Base-by-base conservation (phyloP, 2,329 filamentous ascomycete species). In the Alternaria alternata region DNA sequence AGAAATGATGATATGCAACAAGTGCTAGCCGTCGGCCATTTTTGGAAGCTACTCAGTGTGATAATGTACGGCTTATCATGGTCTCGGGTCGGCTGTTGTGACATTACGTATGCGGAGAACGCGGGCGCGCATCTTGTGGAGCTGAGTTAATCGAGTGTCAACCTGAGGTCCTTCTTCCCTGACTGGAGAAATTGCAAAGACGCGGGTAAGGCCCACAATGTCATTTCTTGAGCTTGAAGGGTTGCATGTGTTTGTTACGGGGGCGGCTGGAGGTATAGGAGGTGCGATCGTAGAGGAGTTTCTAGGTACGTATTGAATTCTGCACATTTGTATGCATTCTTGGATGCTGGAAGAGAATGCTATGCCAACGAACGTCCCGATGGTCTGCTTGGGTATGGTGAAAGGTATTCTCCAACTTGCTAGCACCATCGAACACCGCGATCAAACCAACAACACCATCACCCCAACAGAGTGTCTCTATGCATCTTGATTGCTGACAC, bases 211-310 rank as follows among this genome's bases (percentile, higher is more conserved):
- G 48, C 26, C 18, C 38, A 53, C 42, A 34, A 75, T 79, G 75
- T 81, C 83, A 2, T 85, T 84, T 59, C 75, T 86, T 6, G 78
- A 75, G 2, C 72, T 86, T 28, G 80, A 84, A 64, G 80, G 79
- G 14, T 74, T 78, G 26, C 84, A 87, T 74, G 84, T 84, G 32
- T 85, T 87, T 59, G 78, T 87, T 26, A 85, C 84, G 0, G 84
- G 84, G 16, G 84, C 84, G 16, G 81, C 81, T 16, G 83, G 84
- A 14, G 82, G 82, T 4, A 85, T 86, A 70, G 85, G 85, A 2
- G 76, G 75, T 38, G 79, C 81, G 11, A 82, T 82, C 12, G 82
- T 86, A 5, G 75, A 79, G 49, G 84, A 86, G 65, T 85, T 87
- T 52, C 69, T 86, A 56, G 79, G 84, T 86, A 77, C 43, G 32